Base-by-base conservation (phyloP, 495 filamentous ascomycete species). In the Aspergillus homomorphus region DNA sequence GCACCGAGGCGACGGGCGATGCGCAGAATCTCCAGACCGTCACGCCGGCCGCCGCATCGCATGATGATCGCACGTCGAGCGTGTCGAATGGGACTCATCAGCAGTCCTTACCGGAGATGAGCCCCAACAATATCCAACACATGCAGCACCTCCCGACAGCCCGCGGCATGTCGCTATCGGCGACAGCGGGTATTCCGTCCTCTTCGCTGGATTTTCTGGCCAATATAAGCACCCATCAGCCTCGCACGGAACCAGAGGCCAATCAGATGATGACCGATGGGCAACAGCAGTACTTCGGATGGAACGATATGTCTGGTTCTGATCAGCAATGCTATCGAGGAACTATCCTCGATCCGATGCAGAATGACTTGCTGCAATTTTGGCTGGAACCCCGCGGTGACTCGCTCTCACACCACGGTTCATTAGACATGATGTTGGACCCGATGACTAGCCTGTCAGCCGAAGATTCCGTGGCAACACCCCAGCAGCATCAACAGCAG, bases 371-470 rank as follows among this genome's bases (percentile, higher is more conserved):
- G 70, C 61, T 74, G n/a, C 72, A 74, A 53, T 54, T 73, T 44
- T 77, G 71, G 75, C 66, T 73, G 8, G 69, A 78, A 56, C 73
- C 73, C 23, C 71, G 69, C 26, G 73, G 66, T 2, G 75, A 76
- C 24, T 60, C 64, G 1, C 65, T 51, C 4, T 74, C 75, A n/a
- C 69, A 74, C 63, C 61, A 69, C 41, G 68, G 65, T 16, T 73
- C 74, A 9, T 52, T 74, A 15, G 70, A 76, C 67, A 44, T 71
- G 41, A 67, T 69, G 53, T 60, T 49, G 12, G 71, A 75, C 41
- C 54, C 64, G 3, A 68, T 69, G 41, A 63, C 74, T 5, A 64
- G 73, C n/a, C 46, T 70, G 0, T 65, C 70, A 20, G 61, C 67
- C 8, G 73, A 74, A 18, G 67, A 9, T 38, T 38, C 33, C 33